Evolutionary conservation across 495 filamentous ascomycete species (phyloP).

Genomic region (Penicilliopsis zonata): DNA sequence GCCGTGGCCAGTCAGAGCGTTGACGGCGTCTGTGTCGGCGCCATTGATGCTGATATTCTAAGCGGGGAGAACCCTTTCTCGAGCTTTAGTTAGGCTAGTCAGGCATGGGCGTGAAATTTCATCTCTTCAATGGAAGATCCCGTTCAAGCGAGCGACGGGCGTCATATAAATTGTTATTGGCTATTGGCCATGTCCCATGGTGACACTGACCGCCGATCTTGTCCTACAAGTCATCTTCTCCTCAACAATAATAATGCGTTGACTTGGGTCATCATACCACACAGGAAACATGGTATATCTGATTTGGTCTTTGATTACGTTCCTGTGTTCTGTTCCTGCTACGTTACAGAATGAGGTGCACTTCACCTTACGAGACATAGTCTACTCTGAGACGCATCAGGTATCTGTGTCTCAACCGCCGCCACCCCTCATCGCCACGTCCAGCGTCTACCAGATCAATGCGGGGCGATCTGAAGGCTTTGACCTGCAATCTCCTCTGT

Average conservation of each 20-base stretch:
- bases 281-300: constrained; percentile 43
- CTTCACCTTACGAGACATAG: no score
- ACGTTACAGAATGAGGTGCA: no score
- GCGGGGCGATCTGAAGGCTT: constrained; percentile 45
- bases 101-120: no score
- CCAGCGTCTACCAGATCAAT: constrained; percentile 52
- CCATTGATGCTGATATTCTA: no score
- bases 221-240: constrained; percentile 71
- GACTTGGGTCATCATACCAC: constrained; percentile 64
- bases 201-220: constrained; percentile 4
- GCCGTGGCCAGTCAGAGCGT: no score
- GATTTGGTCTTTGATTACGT: constrained; percentile 46
- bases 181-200: constrained; percentile 5
- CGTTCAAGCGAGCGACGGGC: constrained; percentile 10
- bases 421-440: constrained; percentile 38
- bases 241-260: constrained; percentile 67
- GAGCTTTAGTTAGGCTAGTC: no score
- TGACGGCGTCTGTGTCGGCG: no score
- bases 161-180: constrained; percentile 22
- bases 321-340: no score
- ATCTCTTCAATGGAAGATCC: constrained; percentile 21
- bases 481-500: constrained; percentile 64
- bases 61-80: no score
- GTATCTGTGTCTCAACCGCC: constrained; percentile 14
- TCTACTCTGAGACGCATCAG: no score